phyloP scores from a whole-genome alignment of 768 basidiomycete species.

The Boletus edulis region DNA sequence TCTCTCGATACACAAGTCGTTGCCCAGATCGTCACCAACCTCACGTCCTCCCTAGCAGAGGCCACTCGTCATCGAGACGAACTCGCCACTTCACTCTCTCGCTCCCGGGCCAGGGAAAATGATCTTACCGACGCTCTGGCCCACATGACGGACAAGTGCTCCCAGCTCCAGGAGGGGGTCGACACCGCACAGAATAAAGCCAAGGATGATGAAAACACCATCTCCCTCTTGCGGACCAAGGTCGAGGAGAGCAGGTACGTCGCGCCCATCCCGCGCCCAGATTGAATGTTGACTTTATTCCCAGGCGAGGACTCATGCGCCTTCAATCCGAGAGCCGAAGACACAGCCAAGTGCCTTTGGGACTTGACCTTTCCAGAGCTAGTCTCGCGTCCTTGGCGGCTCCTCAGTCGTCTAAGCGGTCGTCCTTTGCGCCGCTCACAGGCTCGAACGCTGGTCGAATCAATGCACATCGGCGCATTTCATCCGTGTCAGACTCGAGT shows the following conservation, averaged over 20 bases:
- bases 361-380: constrained; percentile 57
- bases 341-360: constrained; percentile 48
- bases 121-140: constrained; percentile 62
- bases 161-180: constrained; percentile 55
- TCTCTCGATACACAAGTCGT: constrained; percentile 75
- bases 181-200: constrained; percentile 47
- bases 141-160: constrained; percentile 65
- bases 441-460: constrained; percentile 46
- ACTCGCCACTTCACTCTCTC: constrained; percentile 49
- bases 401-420: constrained; percentile 61
- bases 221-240: constrained; percentile 71
- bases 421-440: constrained; percentile 72
- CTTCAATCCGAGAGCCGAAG: constrained; percentile 76
- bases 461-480: constrained; percentile 64
- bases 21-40: constrained; percentile 70
- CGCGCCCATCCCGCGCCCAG: neutral
- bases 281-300: constrained; percentile 4
- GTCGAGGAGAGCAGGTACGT: constrained; percentile 83
- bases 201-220: constrained; percentile 76
- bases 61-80: constrained; percentile 73
- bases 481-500: constrained; percentile 68
- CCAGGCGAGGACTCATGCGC: constrained; percentile 82
- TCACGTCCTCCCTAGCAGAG: constrained; percentile 62
- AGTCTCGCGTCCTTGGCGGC: constrained; percentile 36
- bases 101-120: constrained; percentile 52